Evolutionary conservation across 192 early-diverging fungal genomes (phyloP).

Genomic region (Endogone sp.): DNA sequence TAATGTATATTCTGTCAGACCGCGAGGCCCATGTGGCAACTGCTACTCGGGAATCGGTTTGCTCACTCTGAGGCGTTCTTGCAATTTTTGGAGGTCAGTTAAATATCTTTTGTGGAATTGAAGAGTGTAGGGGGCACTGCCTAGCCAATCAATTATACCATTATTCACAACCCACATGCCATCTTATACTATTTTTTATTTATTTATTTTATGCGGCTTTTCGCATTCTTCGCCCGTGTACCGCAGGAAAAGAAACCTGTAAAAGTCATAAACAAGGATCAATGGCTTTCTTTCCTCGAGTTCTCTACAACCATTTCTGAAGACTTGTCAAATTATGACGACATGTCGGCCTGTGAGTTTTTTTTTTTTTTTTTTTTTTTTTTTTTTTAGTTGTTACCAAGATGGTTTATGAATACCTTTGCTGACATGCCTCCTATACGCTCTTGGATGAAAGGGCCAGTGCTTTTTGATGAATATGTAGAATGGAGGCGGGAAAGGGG

Average conservation of each 20-base stretch:
- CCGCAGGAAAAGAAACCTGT: conserved; percentile 41
- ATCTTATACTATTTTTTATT: not conserved
- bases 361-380: not conserved
- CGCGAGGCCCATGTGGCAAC: conserved; percentile 48
- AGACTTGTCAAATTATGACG: conserved; percentile 55
- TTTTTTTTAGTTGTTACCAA: too few relatives aligned
- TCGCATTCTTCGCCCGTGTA: not conserved
- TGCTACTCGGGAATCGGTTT: conserved; percentile 35
- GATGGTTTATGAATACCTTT: too few relatives aligned
- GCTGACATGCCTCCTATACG: too few relatives aligned
- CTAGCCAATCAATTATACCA: too few relatives aligned
- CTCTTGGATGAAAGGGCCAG: conserved; percentile 58
- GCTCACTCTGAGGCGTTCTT: conserved; percentile 45
- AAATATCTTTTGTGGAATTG: not conserved
- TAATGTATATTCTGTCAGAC: conserved; percentile 24
- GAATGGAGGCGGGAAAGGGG: conserved; percentile 43
- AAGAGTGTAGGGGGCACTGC: too few relatives aligned
- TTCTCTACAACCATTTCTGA: conserved; percentile 45
- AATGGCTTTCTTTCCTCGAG: conserved; percentile 64
- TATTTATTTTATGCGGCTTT: not conserved
- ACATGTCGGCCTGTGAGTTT: conserved; percentile 56
- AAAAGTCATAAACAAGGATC: conserved; percentile 62
- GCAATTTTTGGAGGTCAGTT: conserved; percentile 40
- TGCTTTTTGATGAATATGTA: conserved; percentile 64
- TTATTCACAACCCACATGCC: not conserved